phyloP scores from a whole-genome alignment of 345 rosid genomes.

The Lepidium africanum region DNA sequence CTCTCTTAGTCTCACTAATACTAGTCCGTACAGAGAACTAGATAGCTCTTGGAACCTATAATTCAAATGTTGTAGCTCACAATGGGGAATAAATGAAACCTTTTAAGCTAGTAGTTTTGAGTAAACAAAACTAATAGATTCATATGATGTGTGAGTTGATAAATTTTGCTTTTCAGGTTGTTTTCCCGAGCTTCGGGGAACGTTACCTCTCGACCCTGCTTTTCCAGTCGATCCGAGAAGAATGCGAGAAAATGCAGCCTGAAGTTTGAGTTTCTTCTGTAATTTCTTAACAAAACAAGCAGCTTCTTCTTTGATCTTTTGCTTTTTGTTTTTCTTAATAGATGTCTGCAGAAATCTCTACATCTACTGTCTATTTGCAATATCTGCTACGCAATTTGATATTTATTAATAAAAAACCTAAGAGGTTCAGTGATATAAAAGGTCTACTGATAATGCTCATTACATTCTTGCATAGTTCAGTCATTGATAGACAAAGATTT shows the following conservation, averaged over 20 bases:
- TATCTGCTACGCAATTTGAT: conserved; percentile 2
- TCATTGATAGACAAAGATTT: conserved; percentile 31
- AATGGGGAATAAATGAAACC: background rate
- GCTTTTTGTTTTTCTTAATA: background rate
- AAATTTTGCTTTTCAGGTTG: conserved; percentile 47
- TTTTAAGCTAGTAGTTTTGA: background rate
- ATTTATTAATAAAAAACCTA: background rate
- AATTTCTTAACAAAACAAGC: conserved; percentile 3
- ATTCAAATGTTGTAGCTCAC: background rate
- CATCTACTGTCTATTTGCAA: conserved; percentile 9
- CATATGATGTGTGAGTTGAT: background rate
- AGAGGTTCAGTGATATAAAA: background rate
- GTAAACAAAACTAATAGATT: background rate
- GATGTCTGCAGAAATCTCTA: background rate
- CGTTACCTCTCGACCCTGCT: conserved; percentile 79
- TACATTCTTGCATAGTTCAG: background rate
- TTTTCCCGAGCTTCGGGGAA: conserved; percentile 96
- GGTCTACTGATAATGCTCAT: background rate
- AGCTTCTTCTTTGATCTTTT: background rate
- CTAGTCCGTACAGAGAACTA: background rate
- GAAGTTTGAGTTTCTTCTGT: conserved; percentile 32
- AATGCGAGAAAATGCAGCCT: conserved; percentile 80
- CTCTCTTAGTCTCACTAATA: background rate
- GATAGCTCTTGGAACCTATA: background rate
- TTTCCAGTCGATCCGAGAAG: conserved; percentile 92